These are phyloP conservation scores for Fusarium sp. DNA, from an alignment of 2,329 filamentous ascomycete genomes.

Conservation along the genomic window DNA sequence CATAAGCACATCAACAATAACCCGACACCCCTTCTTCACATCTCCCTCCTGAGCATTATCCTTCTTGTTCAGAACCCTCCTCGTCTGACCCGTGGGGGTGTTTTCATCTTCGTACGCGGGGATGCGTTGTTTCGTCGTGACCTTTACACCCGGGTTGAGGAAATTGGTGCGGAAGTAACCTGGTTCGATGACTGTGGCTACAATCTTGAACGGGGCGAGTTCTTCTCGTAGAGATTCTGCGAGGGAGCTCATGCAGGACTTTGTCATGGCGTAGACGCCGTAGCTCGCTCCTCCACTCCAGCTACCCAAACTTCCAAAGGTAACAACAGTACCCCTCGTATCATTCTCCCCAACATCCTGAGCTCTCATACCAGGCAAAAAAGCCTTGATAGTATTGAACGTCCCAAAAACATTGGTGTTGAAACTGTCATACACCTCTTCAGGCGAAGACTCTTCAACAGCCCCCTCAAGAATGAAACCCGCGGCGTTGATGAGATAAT, in stretches of 20 bases:
- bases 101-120: constrained; percentile 46
- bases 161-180: constrained; percentile 63
- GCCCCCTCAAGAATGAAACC: constrained; percentile 55
- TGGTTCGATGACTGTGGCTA: constrained; percentile 56
- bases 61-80: constrained; percentile 45
- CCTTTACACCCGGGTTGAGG: constrained; percentile 49
- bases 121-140: constrained; percentile 42
- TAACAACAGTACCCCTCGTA: constrained; percentile 48
- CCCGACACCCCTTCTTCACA: constrained; percentile 59
- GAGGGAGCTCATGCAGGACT: constrained; percentile 56
- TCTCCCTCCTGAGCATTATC: constrained; percentile 64
- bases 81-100: constrained; percentile 42
- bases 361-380: constrained; percentile 57
- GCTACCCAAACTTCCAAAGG: constrained; percentile 58
- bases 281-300: constrained; percentile 51
- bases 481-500: constrained; percentile 58
- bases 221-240: constrained; percentile 55
- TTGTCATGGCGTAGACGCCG: constrained; percentile 55
- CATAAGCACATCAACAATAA: constrained; percentile 64
- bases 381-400: constrained; percentile 57
- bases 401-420: constrained; percentile 63
- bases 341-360: constrained; percentile 43
- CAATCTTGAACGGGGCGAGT: constrained; percentile 55
- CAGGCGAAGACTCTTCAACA: constrained; percentile 51
- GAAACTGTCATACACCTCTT: constrained; percentile 53